These are phyloP conservation scores for Fusarium burgessii DNA, from an alignment of 2,329 filamentous ascomycete species.

Conservation along the genomic window DNA sequence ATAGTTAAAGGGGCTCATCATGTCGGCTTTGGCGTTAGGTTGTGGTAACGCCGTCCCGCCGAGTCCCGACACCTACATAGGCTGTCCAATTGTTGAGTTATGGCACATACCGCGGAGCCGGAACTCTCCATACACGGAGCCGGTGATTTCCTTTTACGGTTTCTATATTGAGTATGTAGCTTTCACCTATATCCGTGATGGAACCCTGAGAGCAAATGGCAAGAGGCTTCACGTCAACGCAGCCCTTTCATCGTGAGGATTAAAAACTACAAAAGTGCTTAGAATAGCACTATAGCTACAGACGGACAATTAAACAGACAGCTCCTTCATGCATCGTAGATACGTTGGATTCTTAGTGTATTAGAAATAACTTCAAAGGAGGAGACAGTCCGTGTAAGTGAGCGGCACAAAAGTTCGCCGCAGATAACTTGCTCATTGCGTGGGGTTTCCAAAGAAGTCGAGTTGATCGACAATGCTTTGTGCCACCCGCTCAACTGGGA, in stretches of 20 bases:
- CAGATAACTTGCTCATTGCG: neutral
- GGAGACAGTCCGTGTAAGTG: conserved; percentile 15
- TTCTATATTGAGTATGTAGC: neutral
- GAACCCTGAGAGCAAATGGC: neutral
- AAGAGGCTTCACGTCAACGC: conserved; percentile 17
- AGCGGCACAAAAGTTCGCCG: neutral
- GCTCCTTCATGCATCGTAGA: conserved; percentile 8
- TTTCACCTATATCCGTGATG: conserved; percentile 12
- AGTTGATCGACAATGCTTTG: conserved; percentile 19
- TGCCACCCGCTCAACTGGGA: conserved; percentile 17
- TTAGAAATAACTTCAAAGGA: neutral
- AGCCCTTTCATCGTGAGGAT: conserved; percentile 18
- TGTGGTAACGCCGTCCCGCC: conserved; percentile 7
- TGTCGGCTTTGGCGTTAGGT: neutral
- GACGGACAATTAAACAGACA: conserved; percentile 7
- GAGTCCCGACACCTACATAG: conserved; percentile 2
- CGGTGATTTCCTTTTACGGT: conserved; percentile 19
- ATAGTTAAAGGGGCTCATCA: conserved; percentile 3
- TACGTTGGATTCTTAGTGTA: neutral
- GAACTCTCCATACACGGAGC: conserved; percentile 28
- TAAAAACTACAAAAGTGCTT: conserved; percentile 17
- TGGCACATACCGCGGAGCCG: conserved; percentile 26
- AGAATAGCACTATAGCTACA: conserved; percentile 30
- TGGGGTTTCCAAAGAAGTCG: neutral
- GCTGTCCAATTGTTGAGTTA: neutral